These are phyloP conservation scores for Aureobasidium leucospermi DNA, from an alignment of 2,329 filamentous ascomycete genomes.

Conservation along the genomic window DNA sequence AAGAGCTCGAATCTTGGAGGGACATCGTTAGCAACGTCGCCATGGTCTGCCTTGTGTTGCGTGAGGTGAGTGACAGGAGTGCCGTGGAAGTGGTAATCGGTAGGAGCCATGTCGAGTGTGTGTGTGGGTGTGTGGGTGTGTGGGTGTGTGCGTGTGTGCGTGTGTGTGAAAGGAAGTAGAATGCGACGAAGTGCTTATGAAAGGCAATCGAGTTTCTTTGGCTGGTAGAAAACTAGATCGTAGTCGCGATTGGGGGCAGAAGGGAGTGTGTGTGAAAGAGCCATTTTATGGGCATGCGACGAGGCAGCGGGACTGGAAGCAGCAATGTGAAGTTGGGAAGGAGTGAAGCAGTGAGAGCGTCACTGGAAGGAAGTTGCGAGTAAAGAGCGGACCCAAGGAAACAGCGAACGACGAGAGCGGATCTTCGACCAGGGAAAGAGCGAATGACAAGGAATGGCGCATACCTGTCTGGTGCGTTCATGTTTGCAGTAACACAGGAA, in stretches of 20 bases:
- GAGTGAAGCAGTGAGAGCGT: not conserved
- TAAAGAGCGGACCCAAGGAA: not conserved
- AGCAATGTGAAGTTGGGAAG: not conserved
- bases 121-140: too few species aligned
- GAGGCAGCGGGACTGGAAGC: not conserved
- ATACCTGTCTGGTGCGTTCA: conserved; percentile 51
- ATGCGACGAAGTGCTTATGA: not conserved
- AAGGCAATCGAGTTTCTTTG: not conserved
- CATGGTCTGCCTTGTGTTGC: not conserved
- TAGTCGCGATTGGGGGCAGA: not conserved
- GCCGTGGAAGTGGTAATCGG: conserved; percentile 16
- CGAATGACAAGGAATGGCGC: conserved; percentile 19
- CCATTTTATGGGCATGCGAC: not conserved
- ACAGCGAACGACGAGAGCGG: too few species aligned
- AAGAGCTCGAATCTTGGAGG: conserved; percentile 80
- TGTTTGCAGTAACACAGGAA: conserved; percentile 22
- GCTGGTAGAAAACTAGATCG: not conserved
- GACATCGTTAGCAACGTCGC: conserved; percentile 23
- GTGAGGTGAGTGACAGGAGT: conserved; percentile 17
- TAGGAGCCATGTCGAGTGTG: conserved; percentile 3
- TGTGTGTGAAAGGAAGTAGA: not conserved
- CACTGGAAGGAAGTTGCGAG: not conserved
- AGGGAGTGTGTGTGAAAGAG: not conserved
- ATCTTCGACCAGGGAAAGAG: not conserved
- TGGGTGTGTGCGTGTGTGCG: too few species aligned